Base-by-base conservation (phyloP, 2,329 filamentous ascomycete species). In the Pseudopithomyces chartarum region DNA sequence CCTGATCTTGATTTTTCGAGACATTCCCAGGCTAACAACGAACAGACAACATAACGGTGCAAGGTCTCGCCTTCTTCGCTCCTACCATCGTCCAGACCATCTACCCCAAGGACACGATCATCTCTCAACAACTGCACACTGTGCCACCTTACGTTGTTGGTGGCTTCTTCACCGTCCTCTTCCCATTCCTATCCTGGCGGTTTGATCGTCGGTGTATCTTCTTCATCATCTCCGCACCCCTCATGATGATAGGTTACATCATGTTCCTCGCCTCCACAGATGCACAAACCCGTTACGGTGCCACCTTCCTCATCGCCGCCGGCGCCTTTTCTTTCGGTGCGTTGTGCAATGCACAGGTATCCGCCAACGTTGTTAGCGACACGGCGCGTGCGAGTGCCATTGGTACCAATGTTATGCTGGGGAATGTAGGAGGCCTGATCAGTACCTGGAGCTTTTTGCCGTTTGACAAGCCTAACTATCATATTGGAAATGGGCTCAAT, bases 91-190 rank as follows among this genome's bases (percentile, higher is more conserved):
- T 91, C 40, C 75, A 76, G 42, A 89, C 84, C 6, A 90, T 91
- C 62, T 91, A 90, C 65, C 85, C 86, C 0, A 66, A 81, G 1
- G 77, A 78, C 53, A 79, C 78, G 13, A 81, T 85, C 1, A 78
- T 91, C 13, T 82, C 81, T 1, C 85, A 90, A 68, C 89, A 91
- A 72, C 82, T 91, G 0, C 84, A 84, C 60, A 90, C 88, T 0
- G 89, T 90, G 0, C 89, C 89, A 0, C 88, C 88, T 0, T 91
- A 91, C 65, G 74, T 87, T 0, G 84, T 90, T 0, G 89, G 88
- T 0, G 87, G 82, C 0, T 85, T 90, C 70, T 89, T 90, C 73
- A 87, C 85, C 0, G 55, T 91, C 0, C 68, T 86, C 0, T 77
- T 90, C 48, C 87, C 87, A 0, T 84, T 83, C 54, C 69, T 88